phyloP scores from a whole-genome alignment of 2,329 filamentous ascomycete species.

The Cladosporium austrohemisphaericum region DNA sequence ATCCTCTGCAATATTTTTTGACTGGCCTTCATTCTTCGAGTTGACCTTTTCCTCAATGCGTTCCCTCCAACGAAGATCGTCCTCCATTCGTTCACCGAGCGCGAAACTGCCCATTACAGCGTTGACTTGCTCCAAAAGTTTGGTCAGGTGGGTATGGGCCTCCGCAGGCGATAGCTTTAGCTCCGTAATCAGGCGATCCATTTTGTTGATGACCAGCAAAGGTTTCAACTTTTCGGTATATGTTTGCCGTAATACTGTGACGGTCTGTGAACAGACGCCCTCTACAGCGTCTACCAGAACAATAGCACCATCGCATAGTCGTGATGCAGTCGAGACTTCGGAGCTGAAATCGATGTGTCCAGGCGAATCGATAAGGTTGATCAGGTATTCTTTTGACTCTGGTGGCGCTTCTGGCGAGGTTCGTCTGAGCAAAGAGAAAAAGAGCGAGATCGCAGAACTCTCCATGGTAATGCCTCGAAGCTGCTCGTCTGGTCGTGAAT shows the following conservation, averaged over 20 bases:
- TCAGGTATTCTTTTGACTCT: slow-evolving; percentile 80
- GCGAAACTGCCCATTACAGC: slow-evolving; percentile 97
- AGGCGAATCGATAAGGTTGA: slow-evolving; percentile 96
- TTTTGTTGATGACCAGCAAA: slow-evolving; percentile 94
- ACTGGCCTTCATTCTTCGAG: slow-evolving; percentile 52
- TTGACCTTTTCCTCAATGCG: slow-evolving; percentile 81
- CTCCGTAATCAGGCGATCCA: slow-evolving; percentile 91
- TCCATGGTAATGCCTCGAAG: slow-evolving; percentile 99
- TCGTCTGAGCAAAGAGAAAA: slow-evolving; percentile 85
- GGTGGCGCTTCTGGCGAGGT: slow-evolving; percentile 50
- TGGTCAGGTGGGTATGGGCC: slow-evolving; percentile 83
- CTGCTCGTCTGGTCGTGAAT: slow-evolving; percentile 94
- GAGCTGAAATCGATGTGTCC: slow-evolving; percentile 99
- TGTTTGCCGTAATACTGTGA: slow-evolving; percentile 89
- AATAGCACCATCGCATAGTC: slow-evolving; percentile 89
- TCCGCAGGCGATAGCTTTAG: slow-evolving; percentile 88
- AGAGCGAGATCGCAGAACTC: slow-evolving; percentile 93
- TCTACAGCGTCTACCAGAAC: slow-evolving; percentile 96
- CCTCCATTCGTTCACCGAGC: slow-evolving; percentile 96
- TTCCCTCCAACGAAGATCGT: slow-evolving; percentile 94
- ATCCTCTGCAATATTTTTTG: slow-evolving; percentile 52
- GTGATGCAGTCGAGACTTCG: slow-evolving; percentile 92
- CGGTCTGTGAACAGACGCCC: slow-evolving; percentile 96
- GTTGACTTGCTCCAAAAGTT: slow-evolving; percentile 91
- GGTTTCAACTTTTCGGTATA: slow-evolving; percentile 97